These are phyloP conservation scores for Xerocomus potaroensis DNA, from an alignment of 768 basidiomycete species.

Conservation along the genomic window DNA sequence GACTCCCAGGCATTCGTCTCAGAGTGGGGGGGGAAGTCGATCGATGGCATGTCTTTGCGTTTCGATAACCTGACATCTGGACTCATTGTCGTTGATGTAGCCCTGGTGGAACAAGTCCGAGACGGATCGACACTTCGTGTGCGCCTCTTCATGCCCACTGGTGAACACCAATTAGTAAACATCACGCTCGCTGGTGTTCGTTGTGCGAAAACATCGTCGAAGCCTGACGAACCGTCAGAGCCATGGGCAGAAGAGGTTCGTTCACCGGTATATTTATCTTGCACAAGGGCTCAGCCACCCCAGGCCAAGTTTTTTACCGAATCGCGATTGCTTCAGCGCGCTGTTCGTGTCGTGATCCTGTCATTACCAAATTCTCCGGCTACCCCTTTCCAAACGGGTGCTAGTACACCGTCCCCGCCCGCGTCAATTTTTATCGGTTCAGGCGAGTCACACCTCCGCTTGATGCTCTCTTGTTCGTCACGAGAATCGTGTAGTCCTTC, in stretches of 20 bases:
- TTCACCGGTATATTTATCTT: constrained; percentile 6
- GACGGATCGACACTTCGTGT: constrained; percentile 90
- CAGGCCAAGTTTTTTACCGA: constrained; percentile 95
- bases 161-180: constrained; percentile 87
- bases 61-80: too few relatives aligned
- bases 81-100: constrained; percentile 36
- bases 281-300: constrained; percentile 3
- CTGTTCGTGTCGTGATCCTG: constrained; percentile 71
- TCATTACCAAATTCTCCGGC: constrained; percentile 77
- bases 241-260: constrained; percentile 86
- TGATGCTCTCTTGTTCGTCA: neutral
- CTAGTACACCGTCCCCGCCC: constrained; percentile 52
- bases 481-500: constrained; percentile 49
- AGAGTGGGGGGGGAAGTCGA: constrained; percentile 86
- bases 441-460: constrained; percentile 38
- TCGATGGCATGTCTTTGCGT: constrained; percentile 68
- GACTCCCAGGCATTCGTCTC: constrained; percentile 86
- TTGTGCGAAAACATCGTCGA: constrained; percentile 63
- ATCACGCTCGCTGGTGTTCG: constrained; percentile 81
- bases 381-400: constrained; percentile 70
- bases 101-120: constrained; percentile 89
- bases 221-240: constrained; percentile 75
- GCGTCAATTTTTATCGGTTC: constrained; percentile 89
- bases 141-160: constrained; percentile 82
- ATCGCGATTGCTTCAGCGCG: constrained; percentile 75